Percentiles rank a stretch among this genome's conserved stretches.
Evolutionary conservation across 176 grass and related monocot genomes (phyloP).

Genomic region (Eleusine indica): DNA sequence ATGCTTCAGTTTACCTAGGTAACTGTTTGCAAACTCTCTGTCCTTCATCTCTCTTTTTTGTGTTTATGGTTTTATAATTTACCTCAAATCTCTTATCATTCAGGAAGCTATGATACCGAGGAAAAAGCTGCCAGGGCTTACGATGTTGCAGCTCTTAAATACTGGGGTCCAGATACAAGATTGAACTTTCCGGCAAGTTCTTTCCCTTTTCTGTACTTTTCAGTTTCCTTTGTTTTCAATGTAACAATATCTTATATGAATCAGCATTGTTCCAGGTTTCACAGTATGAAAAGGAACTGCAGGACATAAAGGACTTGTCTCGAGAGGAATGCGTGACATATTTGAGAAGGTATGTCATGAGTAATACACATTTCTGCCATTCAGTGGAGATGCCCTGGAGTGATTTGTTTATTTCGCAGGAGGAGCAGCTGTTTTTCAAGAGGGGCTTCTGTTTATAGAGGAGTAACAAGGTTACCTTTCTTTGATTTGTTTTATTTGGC

Average conservation of each 20-base stretch:
- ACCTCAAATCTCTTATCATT: conserved; percentile 26
- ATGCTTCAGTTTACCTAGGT: conserved; percentile 98
- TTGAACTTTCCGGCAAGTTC: conserved; percentile 72
- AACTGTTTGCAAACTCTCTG: conserved; percentile 34
- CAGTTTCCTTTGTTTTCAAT: conserved; percentile 1
- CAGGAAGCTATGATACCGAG: conserved; percentile 93
- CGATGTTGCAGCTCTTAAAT: conserved; percentile 97
- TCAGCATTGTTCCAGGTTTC: conserved; percentile 49
- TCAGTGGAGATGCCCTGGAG: neutral
- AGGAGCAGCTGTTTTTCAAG: conserved; percentile 98
- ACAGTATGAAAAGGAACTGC: conserved; percentile 73
- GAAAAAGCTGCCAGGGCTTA: conserved; percentile 90
- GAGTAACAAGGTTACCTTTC: conserved; percentile 84
- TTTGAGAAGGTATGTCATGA: conserved; percentile 72
- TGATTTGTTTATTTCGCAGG: conserved; percentile 44
- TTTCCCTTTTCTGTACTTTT: neutral
- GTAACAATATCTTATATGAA: conserved; percentile 31
- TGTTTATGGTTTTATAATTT: conserved; percentile 23
- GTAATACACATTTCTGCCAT: conserved; percentile 35
- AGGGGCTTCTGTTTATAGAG: conserved; percentile 95
- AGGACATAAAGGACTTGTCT: conserved; percentile 65
- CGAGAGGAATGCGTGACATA: conserved; percentile 88
- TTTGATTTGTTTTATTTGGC: conserved; percentile 19
- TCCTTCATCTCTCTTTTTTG: neutral
- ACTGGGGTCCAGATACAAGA: conserved; percentile 71